Base-by-base conservation (phyloP, 805 yeast genomes). In the Kuraishia capsulata region DNA sequence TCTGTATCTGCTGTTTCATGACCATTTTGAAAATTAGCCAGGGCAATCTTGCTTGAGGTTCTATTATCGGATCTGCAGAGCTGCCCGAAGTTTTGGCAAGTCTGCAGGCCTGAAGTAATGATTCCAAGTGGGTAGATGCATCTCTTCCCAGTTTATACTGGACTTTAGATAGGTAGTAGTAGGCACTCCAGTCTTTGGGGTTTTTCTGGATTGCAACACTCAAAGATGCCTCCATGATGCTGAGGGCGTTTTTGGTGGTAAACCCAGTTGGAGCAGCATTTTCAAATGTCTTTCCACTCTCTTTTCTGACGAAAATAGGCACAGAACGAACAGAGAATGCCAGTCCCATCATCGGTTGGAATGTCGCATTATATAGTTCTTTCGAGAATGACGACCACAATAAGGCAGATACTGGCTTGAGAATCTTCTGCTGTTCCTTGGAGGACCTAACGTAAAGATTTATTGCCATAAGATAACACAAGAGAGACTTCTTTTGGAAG, bases 391-490 rank as follows among this genome's bases (percentile, higher is more conserved):
- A 62, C 0, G 71, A 49, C 75, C 81, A 74, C 18, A 83, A 48
- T 2, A 58, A 49, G 1, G 65, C 54, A 9, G 68, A 52, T 5
- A 74, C 42, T 3, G 44, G 42, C 25, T 46, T 49, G 24, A 49
- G 35, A 1, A 45, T 42, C 18, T 52, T 47, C 10, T 39, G 16
- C 19, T 48, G 38, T 23, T 43, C 26, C 26, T 23, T 8, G 10
- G 26, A 23, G 14, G 14, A 11, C 8, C 14, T 53, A 1, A 61
- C 38, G 39, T 53, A 57, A 2, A 66, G 47, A 47, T 73, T 78
- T 16, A 78, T 59, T 0, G 95, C 88, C 84, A 82, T 81, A 18
- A 79, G 52, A 47, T 81, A 87, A 43, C 95, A 80, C 2, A 87
- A 47, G 2, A 90, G 56, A 0, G 95, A 68, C 48, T 71, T 80